These are phyloP conservation scores for Colletotrichum lindemuthianum DNA, from an alignment of 2,329 filamentous ascomycete genomes.

Conservation along the genomic window DNA sequence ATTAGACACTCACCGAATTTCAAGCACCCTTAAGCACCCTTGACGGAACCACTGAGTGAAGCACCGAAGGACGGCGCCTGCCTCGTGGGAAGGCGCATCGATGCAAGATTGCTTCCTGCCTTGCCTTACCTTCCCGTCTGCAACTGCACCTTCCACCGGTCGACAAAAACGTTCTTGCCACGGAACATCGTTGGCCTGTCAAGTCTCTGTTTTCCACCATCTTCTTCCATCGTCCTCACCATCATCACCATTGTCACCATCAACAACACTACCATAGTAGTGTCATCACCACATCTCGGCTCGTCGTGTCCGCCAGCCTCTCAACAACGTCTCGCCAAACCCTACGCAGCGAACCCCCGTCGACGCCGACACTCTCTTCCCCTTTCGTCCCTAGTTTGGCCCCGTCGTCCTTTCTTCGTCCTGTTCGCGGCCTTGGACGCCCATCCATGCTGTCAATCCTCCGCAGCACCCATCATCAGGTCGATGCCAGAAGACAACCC, in stretches of 20 bases:
- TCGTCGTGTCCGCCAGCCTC: too few species aligned
- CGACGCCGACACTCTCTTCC: constrained; percentile 11
- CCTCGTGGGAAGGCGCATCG: not conserved
- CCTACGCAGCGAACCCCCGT: constrained; percentile 12
- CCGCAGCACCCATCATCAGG: constrained; percentile 16
- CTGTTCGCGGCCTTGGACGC: constrained; percentile 15
- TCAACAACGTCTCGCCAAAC: not conserved
- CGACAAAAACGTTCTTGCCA: not conserved
- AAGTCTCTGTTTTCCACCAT: constrained; percentile 2
- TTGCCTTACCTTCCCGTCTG: not conserved
- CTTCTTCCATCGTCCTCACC: not conserved
- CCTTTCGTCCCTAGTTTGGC: constrained; percentile 30
- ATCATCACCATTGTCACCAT: not conserved
- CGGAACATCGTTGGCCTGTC: not conserved
- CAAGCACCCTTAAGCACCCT: too few species aligned
- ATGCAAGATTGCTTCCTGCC: constrained; percentile 1
- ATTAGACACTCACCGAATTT: too few species aligned
- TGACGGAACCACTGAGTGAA: too few species aligned
- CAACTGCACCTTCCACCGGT: not conserved
- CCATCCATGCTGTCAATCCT: constrained; percentile 22
- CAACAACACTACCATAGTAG: not conserved
- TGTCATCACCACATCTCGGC: too few species aligned
- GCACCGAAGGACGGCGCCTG: not conserved
- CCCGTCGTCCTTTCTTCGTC: constrained; percentile 31
- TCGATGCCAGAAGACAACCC: not conserved